These are phyloP conservation scores for Zasmidium angulare DNA, from an alignment of 2,329 filamentous ascomycete genomes.

Conservation along the genomic window DNA sequence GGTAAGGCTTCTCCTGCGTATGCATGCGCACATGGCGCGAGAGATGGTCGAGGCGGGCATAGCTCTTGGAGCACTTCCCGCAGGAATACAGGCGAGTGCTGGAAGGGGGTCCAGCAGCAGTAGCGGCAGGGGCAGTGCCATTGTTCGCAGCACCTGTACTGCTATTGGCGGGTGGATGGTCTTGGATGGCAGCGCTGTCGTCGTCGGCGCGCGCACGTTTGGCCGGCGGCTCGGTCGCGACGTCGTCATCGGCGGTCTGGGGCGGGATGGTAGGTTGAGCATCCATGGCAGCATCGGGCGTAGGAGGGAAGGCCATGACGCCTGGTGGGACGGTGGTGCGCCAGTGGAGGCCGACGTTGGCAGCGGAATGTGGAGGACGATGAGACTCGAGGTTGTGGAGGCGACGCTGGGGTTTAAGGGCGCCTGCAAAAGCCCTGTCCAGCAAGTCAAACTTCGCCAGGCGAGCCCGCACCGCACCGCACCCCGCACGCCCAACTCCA, in stretches of 20 bases:
- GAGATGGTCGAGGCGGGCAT: slow-evolving; percentile 54
- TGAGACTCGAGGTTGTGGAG: not conserved
- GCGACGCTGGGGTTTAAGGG: not conserved
- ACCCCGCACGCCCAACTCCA: not conserved
- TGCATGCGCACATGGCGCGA: slow-evolving; percentile 53
- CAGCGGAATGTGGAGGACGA: not conserved
- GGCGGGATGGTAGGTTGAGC: not conserved
- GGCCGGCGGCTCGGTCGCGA: slow-evolving; percentile 17
- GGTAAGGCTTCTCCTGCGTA: slow-evolving; percentile 46
- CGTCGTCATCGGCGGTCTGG: not conserved
- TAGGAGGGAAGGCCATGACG: not conserved
- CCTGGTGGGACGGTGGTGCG: not conserved
- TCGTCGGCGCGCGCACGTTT: slow-evolving; percentile 21
- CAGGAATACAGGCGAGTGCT: slow-evolving; percentile 46
- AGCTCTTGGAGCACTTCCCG: slow-evolving; percentile 53
- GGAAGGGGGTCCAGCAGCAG: not conserved
- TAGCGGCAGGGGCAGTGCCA: not conserved
- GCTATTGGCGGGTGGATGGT: not conserved
- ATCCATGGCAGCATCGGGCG: not conserved
- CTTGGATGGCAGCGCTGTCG: not conserved
- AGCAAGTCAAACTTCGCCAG: no score
- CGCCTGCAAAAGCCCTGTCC: no score
- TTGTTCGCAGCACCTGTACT: not conserved
- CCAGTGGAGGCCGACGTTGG: not conserved
- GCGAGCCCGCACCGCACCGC: not conserved